Percentiles rank a stretch among this genome's conserved stretches.
Conservation (phyloP, 2,329 filamentous ascomycete species). For the Aureobasidium sp. region DNA sequence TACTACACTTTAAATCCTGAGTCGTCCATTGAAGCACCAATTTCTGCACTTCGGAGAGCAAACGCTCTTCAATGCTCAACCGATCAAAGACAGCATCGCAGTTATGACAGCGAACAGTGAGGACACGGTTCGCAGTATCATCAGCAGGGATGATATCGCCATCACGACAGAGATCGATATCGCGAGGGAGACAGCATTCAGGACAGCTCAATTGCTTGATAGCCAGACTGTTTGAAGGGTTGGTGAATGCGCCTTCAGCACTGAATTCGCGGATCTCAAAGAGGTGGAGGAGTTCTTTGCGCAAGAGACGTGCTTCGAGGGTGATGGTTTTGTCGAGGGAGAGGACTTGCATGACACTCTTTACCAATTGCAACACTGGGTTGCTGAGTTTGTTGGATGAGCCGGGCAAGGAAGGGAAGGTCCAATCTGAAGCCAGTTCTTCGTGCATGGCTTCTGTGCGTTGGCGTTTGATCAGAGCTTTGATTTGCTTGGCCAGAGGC, state of each 20-base stretch:
- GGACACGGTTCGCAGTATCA: not conserved
- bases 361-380: slow-evolving; percentile 83
- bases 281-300: slow-evolving; percentile 79
- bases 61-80: slow-evolving; percentile 73
- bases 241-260: slow-evolving; percentile 76
- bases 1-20: slow-evolving; percentile 83
- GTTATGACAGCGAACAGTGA: slow-evolving; percentile 52
- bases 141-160: slow-evolving; percentile 60
- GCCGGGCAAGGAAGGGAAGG: slow-evolving; percentile 73
- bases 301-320: slow-evolving; percentile 77
- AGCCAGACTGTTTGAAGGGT: slow-evolving; percentile 69
- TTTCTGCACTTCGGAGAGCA: slow-evolving; percentile 70
- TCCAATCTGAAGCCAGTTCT: slow-evolving; percentile 79
- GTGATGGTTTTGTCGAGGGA: slow-evolving; percentile 85
- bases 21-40: slow-evolving; percentile 73
- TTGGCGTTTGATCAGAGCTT: slow-evolving; percentile 72
- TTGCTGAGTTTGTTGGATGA: slow-evolving; percentile 60
- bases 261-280: slow-evolving; percentile 96
- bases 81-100: slow-evolving; percentile 71
- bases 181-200: slow-evolving; percentile 80
- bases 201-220: slow-evolving; percentile 76
- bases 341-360: slow-evolving; percentile 85
- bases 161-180: slow-evolving; percentile 89
- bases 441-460: slow-evolving; percentile 84
- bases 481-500: slow-evolving; percentile 82